Evolutionary conservation across 805 yeast genomes (phyloP), one percentile per base, ranked within the genome.

Genomic region (Cyberlindnera misumaiensis): DNA sequence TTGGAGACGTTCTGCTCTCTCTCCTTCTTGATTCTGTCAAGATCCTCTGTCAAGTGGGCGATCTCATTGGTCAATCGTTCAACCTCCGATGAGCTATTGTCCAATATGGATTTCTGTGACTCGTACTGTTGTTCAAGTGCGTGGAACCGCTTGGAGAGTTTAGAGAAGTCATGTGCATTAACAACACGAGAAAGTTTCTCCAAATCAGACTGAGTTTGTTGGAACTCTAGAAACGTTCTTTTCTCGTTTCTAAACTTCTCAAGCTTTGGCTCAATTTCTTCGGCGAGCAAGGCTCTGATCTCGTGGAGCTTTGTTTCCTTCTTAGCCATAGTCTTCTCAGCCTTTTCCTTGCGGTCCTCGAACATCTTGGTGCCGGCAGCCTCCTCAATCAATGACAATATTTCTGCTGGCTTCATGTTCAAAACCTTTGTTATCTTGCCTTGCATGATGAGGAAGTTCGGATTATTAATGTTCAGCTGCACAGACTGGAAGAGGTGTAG

Each of bases 291-390:
- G 24, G 73, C 70, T 48, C 83, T 72, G 38, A 88, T 89, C 55
- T 86, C 95, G 27, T 70, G 74, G 36, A 93, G 69, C 52, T 89
- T 89, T 12, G 83, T 73, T 50, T 93, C 96, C 53, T 90, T 90
- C 62, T 88, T 89, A 1, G 80, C 73, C 87, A 93, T 87, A 2
- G 96, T 86, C 55, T 84, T 80, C 52, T 86, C 83, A 0, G 97
- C 96, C 56, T 84, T 85, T 42, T 84, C 95, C 51, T 90, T 80
- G 46, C 96, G 76, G 45, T 88, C 95, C 59, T 93, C 97, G 55
- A 86, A 93, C 72, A 90, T 85, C 46, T 90, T 78, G 0, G 98
- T 93, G 5, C 99, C 98, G 0, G 98, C 96, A 0, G 98, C 98
- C 63, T 93, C 99, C 61, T 93, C 98, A 39, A 93, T 87, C 49